Base-by-base conservation (phyloP, 495 filamentous ascomycete genomes). In the Penicillium lagena region DNA sequence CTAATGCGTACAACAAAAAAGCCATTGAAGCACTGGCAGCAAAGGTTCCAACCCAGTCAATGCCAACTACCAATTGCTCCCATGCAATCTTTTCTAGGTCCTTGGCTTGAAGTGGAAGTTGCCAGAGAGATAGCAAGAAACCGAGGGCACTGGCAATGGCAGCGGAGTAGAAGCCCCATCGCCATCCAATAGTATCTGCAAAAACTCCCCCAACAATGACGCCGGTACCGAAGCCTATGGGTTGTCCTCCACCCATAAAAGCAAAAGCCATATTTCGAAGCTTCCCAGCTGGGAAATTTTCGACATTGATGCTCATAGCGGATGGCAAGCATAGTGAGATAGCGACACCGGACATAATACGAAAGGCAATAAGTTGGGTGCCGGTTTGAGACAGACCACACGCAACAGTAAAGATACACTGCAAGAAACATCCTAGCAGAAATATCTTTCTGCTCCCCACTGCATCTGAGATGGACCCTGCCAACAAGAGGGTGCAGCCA, bases 401-500 rank as follows among this genome's bases (percentile, higher is more conserved):
- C 0, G 64, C 72, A 7, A 79, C 49, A 6, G 64, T 67, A 32
- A 67, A 76, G 4, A 61, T 38, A 9, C 56, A 55, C 17, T 75
- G 60, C 11, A 78, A 41, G 13, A 72, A 57, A 17, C 54, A 61
- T 12, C 76, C 78, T 2, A 54, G 52, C 1, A 80, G 50, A 38
- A 67, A 72, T 29, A 77, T 59, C 7, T 35, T 54, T 15, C 69
- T 50, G 11, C 52, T 63, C 2, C 79, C 79, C 7, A 80, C 63
- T 0, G 76, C 63, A 54, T 81, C 78, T 1, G 74, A 62, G 13
- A 79, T 54, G n/a, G 75, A 62, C 2, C 77, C 77, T 3, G 61
- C 62, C 8, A 77, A 39, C 0, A 80, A 56, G 11, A 81, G 61
- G 1, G 63, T 71, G 46, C 62, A 71, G 36, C 72, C 67, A 30